Conservation (phyloP, 2,329 filamentous ascomycete species). For the Talaromyces albobiverticillius region DNA sequence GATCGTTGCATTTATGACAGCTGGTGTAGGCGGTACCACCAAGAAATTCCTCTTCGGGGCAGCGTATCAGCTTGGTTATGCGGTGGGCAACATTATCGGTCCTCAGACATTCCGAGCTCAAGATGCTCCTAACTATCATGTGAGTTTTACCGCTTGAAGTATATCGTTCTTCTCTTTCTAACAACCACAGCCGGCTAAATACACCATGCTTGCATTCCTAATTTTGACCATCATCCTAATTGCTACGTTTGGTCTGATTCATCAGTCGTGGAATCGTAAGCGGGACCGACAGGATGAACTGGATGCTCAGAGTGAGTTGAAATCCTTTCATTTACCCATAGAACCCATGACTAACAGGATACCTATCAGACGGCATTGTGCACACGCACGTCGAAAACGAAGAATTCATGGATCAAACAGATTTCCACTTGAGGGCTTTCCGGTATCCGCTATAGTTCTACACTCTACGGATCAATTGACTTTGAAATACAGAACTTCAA, state of each 20-base stretch:
- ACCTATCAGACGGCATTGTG: neutral
- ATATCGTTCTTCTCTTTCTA: neutral
- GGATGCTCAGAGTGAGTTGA: neutral
- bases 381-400: neutral
- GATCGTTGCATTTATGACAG: neutral
- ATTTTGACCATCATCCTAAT: slow-evolving; percentile 1
- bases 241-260: neutral
- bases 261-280: neutral
- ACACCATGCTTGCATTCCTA: neutral
- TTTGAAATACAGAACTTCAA: too few species aligned
- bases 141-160: neutral
- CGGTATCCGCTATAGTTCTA: neutral
- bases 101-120: slow-evolving; percentile 44
- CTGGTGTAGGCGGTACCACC: neutral
- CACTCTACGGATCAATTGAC: too few species aligned
- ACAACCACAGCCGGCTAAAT: neutral
- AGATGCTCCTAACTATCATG: slow-evolving; percentile 41
- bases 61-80: slow-evolving; percentile 25
- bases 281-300: neutral
- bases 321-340: neutral
- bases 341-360: neutral
- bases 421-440: neutral
- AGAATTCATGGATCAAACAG: neutral
- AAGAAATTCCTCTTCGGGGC: neutral
- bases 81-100: slow-evolving; percentile 43